These are phyloP conservation scores for Gossypium lobatum DNA, from an alignment of 441 rosid species.

Conservation along the genomic window DNA sequence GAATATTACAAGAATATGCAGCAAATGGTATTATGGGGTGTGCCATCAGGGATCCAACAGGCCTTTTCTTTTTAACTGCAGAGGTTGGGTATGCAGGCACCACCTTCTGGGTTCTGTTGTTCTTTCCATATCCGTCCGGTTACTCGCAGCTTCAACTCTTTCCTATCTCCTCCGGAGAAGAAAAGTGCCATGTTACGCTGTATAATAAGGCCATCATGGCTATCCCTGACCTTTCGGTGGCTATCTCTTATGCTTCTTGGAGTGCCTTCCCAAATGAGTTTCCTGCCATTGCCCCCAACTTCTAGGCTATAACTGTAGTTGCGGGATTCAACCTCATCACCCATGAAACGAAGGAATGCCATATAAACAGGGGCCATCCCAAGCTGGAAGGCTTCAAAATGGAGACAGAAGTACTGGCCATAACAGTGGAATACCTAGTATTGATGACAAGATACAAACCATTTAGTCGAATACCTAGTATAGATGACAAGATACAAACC, in stretches of 20 bases:
- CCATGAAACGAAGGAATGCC: constrained; percentile 93
- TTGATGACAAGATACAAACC: neutral
- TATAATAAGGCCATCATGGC: constrained; percentile 85
- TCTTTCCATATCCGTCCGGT: constrained; percentile 97
- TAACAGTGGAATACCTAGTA: constrained; percentile 87
- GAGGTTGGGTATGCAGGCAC: constrained; percentile 80
- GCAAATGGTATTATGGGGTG: constrained; percentile 5
- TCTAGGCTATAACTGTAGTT: constrained; percentile 89
- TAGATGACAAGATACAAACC: neutral
- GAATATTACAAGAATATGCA: constrained; percentile 21
- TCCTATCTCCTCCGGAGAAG: constrained; percentile 95
- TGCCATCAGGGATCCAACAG: neutral
- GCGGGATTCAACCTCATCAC: constrained; percentile 77
- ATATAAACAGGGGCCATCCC: constrained; percentile 92
- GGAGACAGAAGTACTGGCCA: constrained; percentile 92
- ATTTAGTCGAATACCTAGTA: neutral
- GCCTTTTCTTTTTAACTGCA: constrained; percentile 33
- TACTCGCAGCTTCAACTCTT: constrained; percentile 85
- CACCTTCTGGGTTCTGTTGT: constrained; percentile 80
- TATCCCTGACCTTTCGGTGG: constrained; percentile 88
- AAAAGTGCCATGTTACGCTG: constrained; percentile 92
- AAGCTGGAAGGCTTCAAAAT: constrained; percentile 96
- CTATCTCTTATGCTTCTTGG: constrained; percentile 20
- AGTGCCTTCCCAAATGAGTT: neutral
- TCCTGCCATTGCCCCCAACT: constrained; percentile 41